Evolutionary conservation across 78 protist species (phyloP).

Genomic region (Cavenderia fasciculata): DNA sequence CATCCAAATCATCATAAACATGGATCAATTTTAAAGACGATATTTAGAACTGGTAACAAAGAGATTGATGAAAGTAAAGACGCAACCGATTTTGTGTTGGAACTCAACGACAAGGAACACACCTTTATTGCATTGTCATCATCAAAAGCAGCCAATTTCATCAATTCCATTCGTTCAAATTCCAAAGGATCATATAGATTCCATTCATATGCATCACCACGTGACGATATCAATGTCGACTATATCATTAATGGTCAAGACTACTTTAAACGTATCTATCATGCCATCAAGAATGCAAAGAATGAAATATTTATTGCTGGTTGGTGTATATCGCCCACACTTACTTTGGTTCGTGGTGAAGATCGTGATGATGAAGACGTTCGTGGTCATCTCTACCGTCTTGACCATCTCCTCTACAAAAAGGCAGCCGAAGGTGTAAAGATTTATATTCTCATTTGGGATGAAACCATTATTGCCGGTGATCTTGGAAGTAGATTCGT

Average conservation of each 20-base stretch:
- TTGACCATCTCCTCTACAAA: constrained; percentile 58
- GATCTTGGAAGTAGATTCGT: constrained; percentile 72
- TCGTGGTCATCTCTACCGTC: not conserved
- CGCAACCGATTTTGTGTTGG: constrained; percentile 47
- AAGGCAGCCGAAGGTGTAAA: constrained; percentile 82
- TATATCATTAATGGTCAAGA: constrained; percentile 45
- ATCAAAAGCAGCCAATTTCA: constrained; percentile 41
- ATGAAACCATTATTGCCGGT: constrained; percentile 63
- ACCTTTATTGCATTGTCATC: constrained; percentile 51
- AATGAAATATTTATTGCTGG: constrained; percentile 70
- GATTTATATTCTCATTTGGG: constrained; percentile 74
- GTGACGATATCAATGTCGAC: constrained; percentile 46
- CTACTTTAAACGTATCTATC: constrained; percentile 42
- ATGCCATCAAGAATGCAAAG: constrained; percentile 43
- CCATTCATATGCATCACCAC: constrained; percentile 66
- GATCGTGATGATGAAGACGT: not conserved
- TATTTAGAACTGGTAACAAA: constrained; percentile 6
- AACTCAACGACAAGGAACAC: constrained; percentile 24
- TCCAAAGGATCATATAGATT: constrained; percentile 68
- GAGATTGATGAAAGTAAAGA: constrained; percentile 44
- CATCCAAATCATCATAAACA: constrained; percentile 51
- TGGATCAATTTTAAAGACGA: not conserved
- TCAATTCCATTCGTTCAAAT: constrained; percentile 58
- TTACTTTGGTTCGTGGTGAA: constrained; percentile 8
- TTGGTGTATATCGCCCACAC: constrained; percentile 72